Evolutionary conservation across 495 filamentous ascomycete genomes (phyloP).

Genomic region (Talaromyces trachyspermus): DNA sequence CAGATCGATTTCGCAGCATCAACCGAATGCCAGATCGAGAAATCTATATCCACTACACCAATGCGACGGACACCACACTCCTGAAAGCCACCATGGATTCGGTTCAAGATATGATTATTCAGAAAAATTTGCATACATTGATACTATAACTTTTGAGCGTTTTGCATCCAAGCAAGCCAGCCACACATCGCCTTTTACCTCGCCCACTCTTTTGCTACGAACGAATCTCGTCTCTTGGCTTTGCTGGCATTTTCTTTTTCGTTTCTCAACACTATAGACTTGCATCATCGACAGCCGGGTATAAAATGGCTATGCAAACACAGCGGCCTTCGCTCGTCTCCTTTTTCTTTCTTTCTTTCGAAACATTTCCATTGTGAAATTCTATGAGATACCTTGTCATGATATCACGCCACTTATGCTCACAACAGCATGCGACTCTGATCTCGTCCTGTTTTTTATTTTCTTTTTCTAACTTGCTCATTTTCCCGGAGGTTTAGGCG

Average conservation of each 20-base stretch:
- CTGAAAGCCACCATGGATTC: conserved; percentile 96
- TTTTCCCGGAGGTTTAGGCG: conserved; percentile 1
- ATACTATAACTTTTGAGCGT: conserved; percentile 63
- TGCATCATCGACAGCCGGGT: background rate
- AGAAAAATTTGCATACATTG: conserved; percentile 89
- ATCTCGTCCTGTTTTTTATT: conserved; percentile 1
- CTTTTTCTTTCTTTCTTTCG: conserved; percentile 6
- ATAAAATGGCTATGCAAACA: too few relatives aligned
- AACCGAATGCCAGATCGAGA: conserved; percentile 81
- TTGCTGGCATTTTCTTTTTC: background rate
- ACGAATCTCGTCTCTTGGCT: too few relatives aligned
- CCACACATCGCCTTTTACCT: too few relatives aligned
- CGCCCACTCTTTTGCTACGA: background rate
- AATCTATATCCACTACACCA: conserved; percentile 90
- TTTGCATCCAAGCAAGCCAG: too few relatives aligned
- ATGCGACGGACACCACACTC: conserved; percentile 90
- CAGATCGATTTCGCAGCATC: conserved; percentile 79
- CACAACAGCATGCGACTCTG: conserved; percentile 5
- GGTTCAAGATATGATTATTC: conserved; percentile 99
- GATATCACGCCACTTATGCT: conserved; percentile 5
- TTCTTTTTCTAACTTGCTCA: background rate
- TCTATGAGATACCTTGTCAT: conserved; percentile 7
- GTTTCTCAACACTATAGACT: background rate
- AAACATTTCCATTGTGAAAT: conserved; percentile 8
- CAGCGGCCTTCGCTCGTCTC: conserved; percentile 16